A percentile compares a stretch with the other conserved stretches of the same genome.
phyloP scores from a whole-genome alignment of 2,329 filamentous ascomycete genomes.

The Arthrobotrys pseudoclavata region DNA sequence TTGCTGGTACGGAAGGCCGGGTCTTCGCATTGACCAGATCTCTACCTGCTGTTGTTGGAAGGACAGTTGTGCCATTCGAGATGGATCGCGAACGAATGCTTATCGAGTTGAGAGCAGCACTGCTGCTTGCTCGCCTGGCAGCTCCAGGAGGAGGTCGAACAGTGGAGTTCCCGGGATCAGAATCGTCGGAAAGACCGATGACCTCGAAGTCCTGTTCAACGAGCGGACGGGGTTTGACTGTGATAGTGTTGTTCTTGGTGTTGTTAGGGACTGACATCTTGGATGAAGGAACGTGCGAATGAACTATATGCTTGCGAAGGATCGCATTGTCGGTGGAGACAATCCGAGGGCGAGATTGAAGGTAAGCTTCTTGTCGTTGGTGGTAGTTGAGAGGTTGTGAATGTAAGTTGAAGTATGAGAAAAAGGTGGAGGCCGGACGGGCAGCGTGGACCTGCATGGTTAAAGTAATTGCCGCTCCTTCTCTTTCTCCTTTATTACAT shows the following conservation, averaged over 20 bases:
- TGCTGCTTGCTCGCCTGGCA: slow-evolving; percentile 44
- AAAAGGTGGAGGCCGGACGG: slow-evolving; percentile 51
- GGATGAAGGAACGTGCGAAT: slow-evolving; percentile 33
- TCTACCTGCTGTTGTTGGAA: slow-evolving; percentile 28
- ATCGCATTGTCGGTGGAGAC: slow-evolving; percentile 44
- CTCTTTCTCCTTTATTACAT: slow-evolving; percentile 47
- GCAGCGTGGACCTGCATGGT: slow-evolving; percentile 56
- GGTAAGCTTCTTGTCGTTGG: slow-evolving; percentile 37
- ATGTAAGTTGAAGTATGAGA: slow-evolving; percentile 48
- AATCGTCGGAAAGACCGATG: slow-evolving; percentile 56
- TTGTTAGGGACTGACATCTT: slow-evolving; percentile 49
- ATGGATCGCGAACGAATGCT: slow-evolving; percentile 39
- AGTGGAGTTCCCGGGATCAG: slow-evolving; percentile 18
- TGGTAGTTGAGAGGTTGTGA: slow-evolving; percentile 28
- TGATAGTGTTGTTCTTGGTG: slow-evolving; percentile 47
- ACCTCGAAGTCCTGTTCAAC: slow-evolving; percentile 59
- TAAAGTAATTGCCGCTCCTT: background rate
- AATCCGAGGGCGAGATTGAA: slow-evolving; percentile 34
- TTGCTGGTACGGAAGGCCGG: slow-evolving; percentile 32
- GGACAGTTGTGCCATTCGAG: slow-evolving; percentile 33
- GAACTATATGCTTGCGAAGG: slow-evolving; percentile 56
- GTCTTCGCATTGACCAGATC: slow-evolving; percentile 51
- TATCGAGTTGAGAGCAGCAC: slow-evolving; percentile 38
- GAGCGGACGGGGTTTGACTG: slow-evolving; percentile 52
- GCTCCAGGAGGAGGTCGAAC: slow-evolving; percentile 52